These are phyloP conservation scores for Phytopythium chamaehyphon DNA, from an alignment of 352 stramenopile species.

Conservation along the genomic window DNA sequence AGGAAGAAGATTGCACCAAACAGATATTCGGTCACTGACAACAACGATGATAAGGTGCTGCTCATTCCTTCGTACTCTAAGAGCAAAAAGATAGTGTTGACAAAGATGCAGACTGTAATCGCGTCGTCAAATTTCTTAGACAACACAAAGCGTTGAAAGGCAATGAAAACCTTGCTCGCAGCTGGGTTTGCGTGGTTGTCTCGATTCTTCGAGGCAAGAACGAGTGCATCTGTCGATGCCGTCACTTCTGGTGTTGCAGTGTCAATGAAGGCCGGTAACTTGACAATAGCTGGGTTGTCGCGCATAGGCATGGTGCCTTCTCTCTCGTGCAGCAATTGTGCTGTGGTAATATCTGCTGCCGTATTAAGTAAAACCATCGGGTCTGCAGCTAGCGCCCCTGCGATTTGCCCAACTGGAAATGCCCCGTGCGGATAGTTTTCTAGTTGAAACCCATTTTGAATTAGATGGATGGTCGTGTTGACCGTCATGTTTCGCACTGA, in stretches of 20 bases:
- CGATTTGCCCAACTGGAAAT: conserved; percentile 35
- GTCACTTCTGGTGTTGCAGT: conserved; percentile 16
- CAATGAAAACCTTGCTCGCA: conserved; percentile 14
- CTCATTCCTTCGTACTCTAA: conserved; percentile 67
- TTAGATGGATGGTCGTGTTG: conserved; percentile 57
- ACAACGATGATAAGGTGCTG: conserved; percentile 17
- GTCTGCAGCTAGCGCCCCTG: conserved; percentile 24
- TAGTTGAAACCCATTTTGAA: conserved; percentile 39
- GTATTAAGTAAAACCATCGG: not conserved
- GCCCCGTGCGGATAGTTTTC: too few relatives aligned
- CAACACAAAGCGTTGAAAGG: conserved; percentile 49
- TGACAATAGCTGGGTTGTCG: conserved; percentile 5
- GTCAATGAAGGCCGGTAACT: conserved; percentile 16
- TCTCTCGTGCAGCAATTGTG: not conserved
- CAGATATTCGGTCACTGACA: conserved; percentile 65
- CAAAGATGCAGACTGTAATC: conserved; percentile 62
- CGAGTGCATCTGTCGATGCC: conserved; percentile 21
- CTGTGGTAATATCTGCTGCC: not conserved
- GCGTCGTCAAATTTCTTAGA: conserved; percentile 73
- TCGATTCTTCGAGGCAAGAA: conserved; percentile 15
- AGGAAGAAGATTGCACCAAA: conserved; percentile 56
- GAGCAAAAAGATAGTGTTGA: conserved; percentile 65
- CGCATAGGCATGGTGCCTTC: not conserved
- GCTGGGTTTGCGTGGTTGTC: not conserved
- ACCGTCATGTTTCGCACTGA: conserved; percentile 57